Percentiles rank a stretch among this genome's conserved stretches.
Conservation (phyloP, 1,284 basidiomycete genomes). For the Sporisorium exsertum region DNA sequence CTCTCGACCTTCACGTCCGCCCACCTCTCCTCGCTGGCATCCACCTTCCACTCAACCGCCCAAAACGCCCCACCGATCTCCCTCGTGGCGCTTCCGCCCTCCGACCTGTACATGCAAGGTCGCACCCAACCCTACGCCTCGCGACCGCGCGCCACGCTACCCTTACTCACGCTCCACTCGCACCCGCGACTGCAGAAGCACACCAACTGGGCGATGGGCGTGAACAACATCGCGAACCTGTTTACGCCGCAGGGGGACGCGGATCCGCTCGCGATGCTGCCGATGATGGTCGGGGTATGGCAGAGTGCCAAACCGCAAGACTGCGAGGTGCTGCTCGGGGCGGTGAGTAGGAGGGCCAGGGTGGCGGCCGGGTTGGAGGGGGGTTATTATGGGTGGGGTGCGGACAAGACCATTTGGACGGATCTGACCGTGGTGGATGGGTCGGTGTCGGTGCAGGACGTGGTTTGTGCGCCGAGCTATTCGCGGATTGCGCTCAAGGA, state of each 20-base stretch:
- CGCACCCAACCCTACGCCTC: constrained; percentile 22
- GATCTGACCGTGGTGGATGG: constrained; percentile 25
- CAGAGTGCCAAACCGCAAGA: constrained; percentile 30
- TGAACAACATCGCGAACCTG: constrained; percentile 53
- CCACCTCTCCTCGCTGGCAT: constrained; percentile 13
- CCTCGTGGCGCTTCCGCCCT: constrained; percentile 35
- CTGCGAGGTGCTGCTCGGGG: constrained; percentile 17
- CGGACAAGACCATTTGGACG: background rate
- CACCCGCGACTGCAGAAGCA: background rate
- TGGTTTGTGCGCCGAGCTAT: constrained; percentile 20
- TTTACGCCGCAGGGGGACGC: constrained; percentile 56
- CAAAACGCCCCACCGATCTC: constrained; percentile 1
- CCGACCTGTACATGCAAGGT: constrained; percentile 55
- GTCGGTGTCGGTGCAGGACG: constrained; percentile 7
- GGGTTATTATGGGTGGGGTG: background rate
- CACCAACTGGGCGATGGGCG: constrained; percentile 30
- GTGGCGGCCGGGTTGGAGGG: constrained; percentile 5
- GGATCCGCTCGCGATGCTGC: constrained; percentile 46
- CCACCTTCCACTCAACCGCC: background rate
- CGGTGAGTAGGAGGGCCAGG: constrained; percentile 9
- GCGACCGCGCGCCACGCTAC: constrained; percentile 33
- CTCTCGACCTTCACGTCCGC: constrained; percentile 24
- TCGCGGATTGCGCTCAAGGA: constrained; percentile 21
- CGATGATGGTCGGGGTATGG: constrained; percentile 43
- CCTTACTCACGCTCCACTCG: constrained; percentile 16